A percentile compares a stretch with the other conserved stretches of the same genome.
Conservation (phyloP, 176 grass and related monocot genomes). For the Oryza australiensis region DNA sequence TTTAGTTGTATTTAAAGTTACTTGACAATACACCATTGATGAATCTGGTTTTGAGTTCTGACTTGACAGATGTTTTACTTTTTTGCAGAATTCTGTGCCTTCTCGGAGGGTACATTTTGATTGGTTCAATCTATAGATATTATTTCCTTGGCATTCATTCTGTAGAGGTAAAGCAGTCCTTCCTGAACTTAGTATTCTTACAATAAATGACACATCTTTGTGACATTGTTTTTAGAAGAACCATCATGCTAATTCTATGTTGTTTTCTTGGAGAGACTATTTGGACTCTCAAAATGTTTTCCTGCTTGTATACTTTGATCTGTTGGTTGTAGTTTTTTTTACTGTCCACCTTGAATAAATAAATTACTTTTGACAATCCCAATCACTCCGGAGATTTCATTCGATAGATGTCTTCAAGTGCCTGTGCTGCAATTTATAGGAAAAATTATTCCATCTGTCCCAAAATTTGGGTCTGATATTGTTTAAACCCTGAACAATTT, state of each 20-base stretch:
- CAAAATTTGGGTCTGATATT: background rate
- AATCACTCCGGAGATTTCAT: background rate
- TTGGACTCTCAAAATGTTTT: background rate
- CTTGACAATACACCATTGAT: background rate
- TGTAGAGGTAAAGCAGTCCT: constrained; percentile 53
- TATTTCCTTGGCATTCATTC: constrained; percentile 87
- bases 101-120: constrained; percentile 77
- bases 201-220: background rate
- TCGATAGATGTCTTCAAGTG: background rate
- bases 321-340: background rate
- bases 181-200: background rate
- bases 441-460: background rate
- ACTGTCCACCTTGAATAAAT: background rate
- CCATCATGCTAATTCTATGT: background rate
- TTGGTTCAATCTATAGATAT: constrained; percentile 81
- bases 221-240: constrained; percentile 20
- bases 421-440: background rate
- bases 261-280: background rate
- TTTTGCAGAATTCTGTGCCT: constrained; percentile 68
- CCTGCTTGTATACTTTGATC: background rate
- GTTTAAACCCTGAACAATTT: background rate
- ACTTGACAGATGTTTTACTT: constrained; percentile 29
- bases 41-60: background rate
- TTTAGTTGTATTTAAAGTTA: constrained; percentile 31
- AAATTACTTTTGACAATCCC: background rate